Percentiles rank a stretch among this genome's conserved stretches.
These are phyloP conservation scores for Diaporthe helianthi DNA, from an alignment of 2,329 filamentous ascomycete species.

Conservation along the genomic window DNA sequence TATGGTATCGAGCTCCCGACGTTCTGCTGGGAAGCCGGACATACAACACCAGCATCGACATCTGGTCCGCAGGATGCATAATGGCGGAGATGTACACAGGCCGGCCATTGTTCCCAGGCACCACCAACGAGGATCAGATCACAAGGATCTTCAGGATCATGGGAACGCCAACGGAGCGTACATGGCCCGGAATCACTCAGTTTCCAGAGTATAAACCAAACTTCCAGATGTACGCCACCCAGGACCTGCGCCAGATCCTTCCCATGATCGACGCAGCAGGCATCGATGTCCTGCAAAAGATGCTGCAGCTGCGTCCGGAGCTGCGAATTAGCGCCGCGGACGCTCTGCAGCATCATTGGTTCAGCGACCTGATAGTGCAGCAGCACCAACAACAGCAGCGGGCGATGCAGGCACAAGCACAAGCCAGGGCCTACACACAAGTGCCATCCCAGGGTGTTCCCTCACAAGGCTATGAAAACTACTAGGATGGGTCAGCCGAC, in stretches of 20 bases:
- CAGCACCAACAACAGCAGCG: slow-evolving; percentile 54
- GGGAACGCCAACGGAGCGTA: slow-evolving; percentile 94
- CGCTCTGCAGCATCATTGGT: slow-evolving; percentile 91
- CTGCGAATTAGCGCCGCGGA: slow-evolving; percentile 87
- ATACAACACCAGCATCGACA: slow-evolving; percentile 99
- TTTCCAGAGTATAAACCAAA: slow-evolving; percentile 98
- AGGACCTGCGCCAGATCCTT: slow-evolving; percentile 85
- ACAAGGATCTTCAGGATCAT: slow-evolving; percentile 98
- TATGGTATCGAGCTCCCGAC: slow-evolving; percentile 97
- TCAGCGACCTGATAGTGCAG: slow-evolving; percentile 73
- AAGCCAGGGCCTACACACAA: slow-evolving; percentile 35
- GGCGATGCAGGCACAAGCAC: slow-evolving; percentile 48
- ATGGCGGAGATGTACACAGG: slow-evolving; percentile 99
- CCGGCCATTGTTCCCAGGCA: slow-evolving; percentile 92
- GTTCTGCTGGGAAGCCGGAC: slow-evolving; percentile 92
- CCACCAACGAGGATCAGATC: slow-evolving; percentile 97
- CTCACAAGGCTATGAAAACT: slow-evolving; percentile 43
- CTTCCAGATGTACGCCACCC: slow-evolving; percentile 93
- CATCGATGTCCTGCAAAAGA: slow-evolving; percentile 84
- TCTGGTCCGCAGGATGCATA: slow-evolving; percentile 98
- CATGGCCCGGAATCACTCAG: slow-evolving; percentile 93
- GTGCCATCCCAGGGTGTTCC: slow-evolving; percentile 46
- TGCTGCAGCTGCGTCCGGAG: slow-evolving; percentile 93
- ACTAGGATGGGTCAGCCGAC: slow-evolving; percentile 34
- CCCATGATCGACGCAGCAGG: slow-evolving; percentile 89